Evolutionary conservation across 495 filamentous ascomycete genomes (phyloP), one percentile per base, ranked within the genome.

Genomic region (Lasiosphaeria miniovina): DNA sequence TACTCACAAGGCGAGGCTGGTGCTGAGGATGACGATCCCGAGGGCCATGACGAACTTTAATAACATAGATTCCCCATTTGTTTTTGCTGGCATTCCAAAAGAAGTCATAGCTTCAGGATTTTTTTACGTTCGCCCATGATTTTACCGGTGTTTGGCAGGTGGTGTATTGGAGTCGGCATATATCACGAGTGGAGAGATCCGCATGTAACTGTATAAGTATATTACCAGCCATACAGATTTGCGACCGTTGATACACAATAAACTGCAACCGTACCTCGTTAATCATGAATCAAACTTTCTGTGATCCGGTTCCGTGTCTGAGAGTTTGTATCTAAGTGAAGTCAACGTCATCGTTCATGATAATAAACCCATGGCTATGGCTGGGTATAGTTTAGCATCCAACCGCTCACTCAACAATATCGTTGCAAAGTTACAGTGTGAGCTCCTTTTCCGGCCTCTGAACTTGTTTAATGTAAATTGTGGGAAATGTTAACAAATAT

Each of bases 1-100:
- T 96, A 98, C 79, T 84, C 84, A 66, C 85, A 80, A 62, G 84
- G 84, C 38, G 80, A 80, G 17, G 81, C 74, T 50, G 82, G 74
- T 56, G 84, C 80, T 53, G 89, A 86, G 43, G 85, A 85, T 59
- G 91, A 95, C 61, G 90, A 96, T 80, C 84, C 88, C 50, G 71
- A 71, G 49, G 78, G 74, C 46, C 95, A 98, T 74, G 95, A 97
- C 69, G 94, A 98, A 84, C 77, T 98, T 82, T 98, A 92, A 80
- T 70, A 72, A 52, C 65, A 71, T 73, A 72, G 70, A 73, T 71
- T 68, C 68, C 66, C 70, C 35, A 33, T 57, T 59, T 61, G 36
- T 63, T 60, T 63, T 61, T 58, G 60, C 43, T 60, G 65, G 68
- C 68, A 61, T 63, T 41, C 57, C 24, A 68, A 68, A 70, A 64